Base-by-base conservation (phyloP, 176 grass and related monocot species). In the Zoysia pacifica region DNA sequence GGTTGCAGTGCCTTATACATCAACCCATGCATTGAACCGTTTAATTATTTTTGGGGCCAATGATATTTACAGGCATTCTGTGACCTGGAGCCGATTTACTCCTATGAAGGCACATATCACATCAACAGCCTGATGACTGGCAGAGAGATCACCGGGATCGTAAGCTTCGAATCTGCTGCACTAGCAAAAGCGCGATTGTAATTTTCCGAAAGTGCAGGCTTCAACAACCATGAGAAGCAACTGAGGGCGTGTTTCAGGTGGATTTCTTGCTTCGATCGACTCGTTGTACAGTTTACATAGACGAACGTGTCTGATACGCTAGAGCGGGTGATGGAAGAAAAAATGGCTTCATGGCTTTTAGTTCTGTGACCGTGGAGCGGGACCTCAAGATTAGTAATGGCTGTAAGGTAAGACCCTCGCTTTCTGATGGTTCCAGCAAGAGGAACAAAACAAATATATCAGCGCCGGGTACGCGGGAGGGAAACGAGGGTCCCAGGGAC, bases 1-100 rank as follows among this genome's bases (percentile, higher is more conserved):
- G 51, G 48, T 16, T 41, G 3, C 62, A 36, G 11, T 52, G 15
- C 47, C 15, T 19, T 61, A 54, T 69, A 78, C 55, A 54, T 63
- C 45, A 45, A 44, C 5, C 48, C 59, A 46, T 66, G 41, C 53
- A 7, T 15, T 36, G 5, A 2, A 16, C 53, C 6, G 13, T 72
- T 81, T 49, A 60, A 28, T 69, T 58, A 65, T 68, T 68, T 81
- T 65, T 1, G 11, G 63, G 7, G 67, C 54, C 65, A 52, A 6
- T 11, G 1, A 49, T 41, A 36, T 63, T 3, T 77, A 4, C 60
- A 93, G 94, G 94, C 91, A 70, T 97, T 97, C 62, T 93, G 94
- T 46, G 94, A 91, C 82, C 46, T 97, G 77, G 91, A 97, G 86
- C 94, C 93, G 12, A 97, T 97, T 46, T 93, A 78, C 82, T 77